Evolutionary conservation across 129 eudicot species (phyloP), one percentile per base, ranked within the genome.

Genomic region (Heracleum sosnowskyi): DNA sequence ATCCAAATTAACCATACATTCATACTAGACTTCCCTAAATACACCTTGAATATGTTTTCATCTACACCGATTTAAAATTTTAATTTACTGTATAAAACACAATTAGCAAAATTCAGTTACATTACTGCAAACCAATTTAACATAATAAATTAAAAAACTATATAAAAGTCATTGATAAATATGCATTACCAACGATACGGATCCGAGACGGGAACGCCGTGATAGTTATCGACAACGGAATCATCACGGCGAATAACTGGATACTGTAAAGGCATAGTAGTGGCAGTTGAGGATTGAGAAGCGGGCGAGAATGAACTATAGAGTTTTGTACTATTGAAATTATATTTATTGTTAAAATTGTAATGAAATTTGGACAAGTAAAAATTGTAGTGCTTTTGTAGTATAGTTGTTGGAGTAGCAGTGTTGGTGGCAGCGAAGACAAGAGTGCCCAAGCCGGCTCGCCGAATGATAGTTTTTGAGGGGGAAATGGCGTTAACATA

Each of bases 111-210:
- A 42, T 0, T 2, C 11, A 5, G 2, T 42, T 10, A 42, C 46
- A 42, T 42, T 10, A 15, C 3, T 0, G 11, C 7, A 42, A 42
- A 42, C 8, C 15, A 42, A 42, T 42, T 42, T 42, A 42, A 11
- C 15, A 42, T 10, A 42, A 42, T 10, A 42, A 11, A 7, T 40
- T 2, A 39, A 39, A 39, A 39, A 39, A 8, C 44, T 40, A 6
- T 0, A 40, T 6, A 40, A 6, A 7, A 40, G 8, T 5, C 10
- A 45, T 1, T 31, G 1, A n/a, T 13, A 28, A 11, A 9, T 4
- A 31, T 11, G 36, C 11, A 15, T 17, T 88, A 91, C 98, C 98
- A 91, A 57, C 98, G 83, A 70, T 95, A 91, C 20, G 98, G 96
- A 73, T 95, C 97, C 26, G 94, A 68, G 64, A 91, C 85, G 7